Base-by-base conservation (phyloP, 495 filamentous ascomycete species). In the Podospora bellae-mahoneyi region DNA sequence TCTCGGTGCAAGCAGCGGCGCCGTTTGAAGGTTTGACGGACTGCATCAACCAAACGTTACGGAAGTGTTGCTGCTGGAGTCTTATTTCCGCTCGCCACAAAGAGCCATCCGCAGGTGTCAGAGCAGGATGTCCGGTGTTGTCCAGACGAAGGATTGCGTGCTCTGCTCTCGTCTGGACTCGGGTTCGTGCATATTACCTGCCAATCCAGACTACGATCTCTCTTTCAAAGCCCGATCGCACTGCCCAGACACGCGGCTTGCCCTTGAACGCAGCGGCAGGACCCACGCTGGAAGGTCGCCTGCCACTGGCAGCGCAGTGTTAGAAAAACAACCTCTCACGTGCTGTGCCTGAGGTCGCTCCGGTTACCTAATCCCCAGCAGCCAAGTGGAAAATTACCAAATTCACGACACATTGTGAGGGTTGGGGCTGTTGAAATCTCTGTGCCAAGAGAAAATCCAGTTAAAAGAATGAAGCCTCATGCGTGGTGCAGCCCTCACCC, bases 341-440 rank as follows among this genome's bases (percentile, higher is more conserved):
- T 58, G 55, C 39, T 3, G 39, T 58, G n/a, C 55, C 13, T 58
- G 23, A 58, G 18, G 55, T 58, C 6, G 55, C 55, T 58, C 23
- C n/a, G 23, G 23, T 58, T 58, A 58, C n/a, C 55, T 58, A 58
- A 58, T 58, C n/a, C 4, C n/a, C 15, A 20, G n/a, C 3, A 19
- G 15, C 55, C 55, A 58, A 58, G 55, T 9, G 55, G 23, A 58
- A 58, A 58, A 58, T 58, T 58, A 58, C 55, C n/a, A 58, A 58
- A 19, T 58, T 58, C n/a, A 58, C 13, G 55, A 58, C 55, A 58
- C n/a, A 20, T 58, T 58, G 7, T 13, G 55, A 58, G 19, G 55
- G 6, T 10, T 58, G 15, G 55, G 55, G 55, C n/a, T 26, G n/a
- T 58, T 23, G n/a, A 18, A 19, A 58, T 1, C n/a, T 15, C 16